Base-by-base conservation (phyloP, 345 rosid species). In the Brassica cretica region DNA sequence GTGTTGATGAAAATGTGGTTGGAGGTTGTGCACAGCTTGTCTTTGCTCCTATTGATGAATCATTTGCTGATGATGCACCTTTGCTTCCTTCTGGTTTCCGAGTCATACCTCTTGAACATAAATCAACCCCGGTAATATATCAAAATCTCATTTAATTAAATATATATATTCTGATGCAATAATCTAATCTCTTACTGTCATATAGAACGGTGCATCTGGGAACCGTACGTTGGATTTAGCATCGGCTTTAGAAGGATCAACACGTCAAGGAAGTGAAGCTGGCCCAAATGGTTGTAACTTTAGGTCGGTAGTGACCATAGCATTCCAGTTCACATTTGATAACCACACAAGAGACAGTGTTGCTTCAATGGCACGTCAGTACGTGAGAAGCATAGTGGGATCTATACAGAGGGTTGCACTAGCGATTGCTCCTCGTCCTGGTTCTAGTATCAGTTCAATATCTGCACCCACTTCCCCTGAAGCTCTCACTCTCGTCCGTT, bases 61-160 rank as follows among this genome's bases (percentile, higher is more conserved):
- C 98, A n/a, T 94, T 94, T 71, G 95, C 98, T n/a, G 97, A 94
- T 84, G 97, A 92, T 81, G 97, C 97, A 75, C 97, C 97, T 70
- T 80, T 94, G 64, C 83, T 94, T 68, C 91, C 98, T 55, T 94
- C 97, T 65, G 98, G 98, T 8, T 94, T 94, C 68, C 90, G 95
- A 1, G 89, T 94, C 88, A 89, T 94, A 68, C 97, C 97, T 41
- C 81, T 94, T 66, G 97, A 94, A 79, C 83, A 91, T 49, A 94
- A 91, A 85, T 67, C 95, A 78, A 91, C 85, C 78, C 18, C 68
- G 84, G 90, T 76, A 76, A 27, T 35, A 2, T 33, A 49, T 65
- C 37, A 6, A 63, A 33, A 19, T 5, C 19, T 33, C 60, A 33
- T 63, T 25, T 16, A 53, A 70, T 32, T 5, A 35, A 8, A 29